Evolutionary conservation across 495 filamentous ascomycete species (phyloP), one percentile per base, ranked within the genome.

Genomic region (Entonaema liquescens): DNA sequence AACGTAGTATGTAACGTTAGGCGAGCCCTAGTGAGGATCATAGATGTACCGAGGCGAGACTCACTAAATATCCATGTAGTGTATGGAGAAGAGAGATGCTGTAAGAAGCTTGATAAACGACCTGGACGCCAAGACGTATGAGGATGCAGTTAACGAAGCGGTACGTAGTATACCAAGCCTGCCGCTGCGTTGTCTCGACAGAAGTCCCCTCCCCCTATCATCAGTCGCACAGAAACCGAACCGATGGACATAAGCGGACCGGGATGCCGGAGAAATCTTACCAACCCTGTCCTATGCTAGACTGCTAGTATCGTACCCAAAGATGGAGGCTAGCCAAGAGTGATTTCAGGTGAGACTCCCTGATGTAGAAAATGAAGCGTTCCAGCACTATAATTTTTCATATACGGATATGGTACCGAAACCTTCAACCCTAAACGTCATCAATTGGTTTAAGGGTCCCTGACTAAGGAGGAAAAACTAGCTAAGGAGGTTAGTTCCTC

Each of bases 1-100:
- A 65, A 73, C 65, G 70, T 73, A 66, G 70, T 68, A 73, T 73
- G 65, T 66, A 73, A 73, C 70, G 65, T 73, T 73, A 58, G 64
- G 70, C 62, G 65, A 66, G 53, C 56, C 62, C 50, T 54, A 65
- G 52, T 54, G 65, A 69, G 70, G 57, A 66, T 69, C 65, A 58
- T 49, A 49, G 56, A 66, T 65, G 70, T 69, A 73, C 70, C 70
- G 70, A 73, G 62, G 65, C 62, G 62, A 26, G 23, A 54, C 49
- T 62, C 56, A 25, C 26, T 66, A n/a, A 29, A 33, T 33, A 33
- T 33, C 31, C 28, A 21, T 57, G 68, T 65, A 55, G 31, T 65
- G 49, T 73, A 73, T 66, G 70, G 70, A 54, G 35, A 68, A 65
- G 64, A 40, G 42, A 47, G 33, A 62, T 65, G 62, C 36, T 49